These are phyloP conservation scores for Sistotremastrum suecicum DNA, from an alignment of 768 basidiomycete species.

Conservation along the genomic window DNA sequence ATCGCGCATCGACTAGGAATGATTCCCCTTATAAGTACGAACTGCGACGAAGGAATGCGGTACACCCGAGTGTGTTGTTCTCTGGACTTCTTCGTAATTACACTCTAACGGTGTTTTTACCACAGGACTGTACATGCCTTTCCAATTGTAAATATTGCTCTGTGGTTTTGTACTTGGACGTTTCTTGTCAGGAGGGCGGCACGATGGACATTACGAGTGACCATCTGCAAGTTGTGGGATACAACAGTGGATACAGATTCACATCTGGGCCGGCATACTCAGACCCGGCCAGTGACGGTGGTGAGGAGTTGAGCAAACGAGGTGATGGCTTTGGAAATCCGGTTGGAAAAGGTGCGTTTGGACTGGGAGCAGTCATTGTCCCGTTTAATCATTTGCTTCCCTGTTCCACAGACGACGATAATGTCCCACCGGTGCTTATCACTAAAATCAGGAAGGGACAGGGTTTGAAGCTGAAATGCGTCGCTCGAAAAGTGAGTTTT, in stretches of 20 bases:
- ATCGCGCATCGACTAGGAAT: constrained; percentile 93
- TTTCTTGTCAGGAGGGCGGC: constrained; percentile 49
- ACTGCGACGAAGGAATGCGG: constrained; percentile 80
- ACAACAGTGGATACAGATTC: constrained; percentile 17
- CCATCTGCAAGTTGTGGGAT: constrained; percentile 48
- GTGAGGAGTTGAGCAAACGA: constrained; percentile 65
- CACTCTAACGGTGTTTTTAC: not conserved
- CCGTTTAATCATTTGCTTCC: constrained; percentile 2
- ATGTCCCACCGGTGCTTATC: constrained; percentile 58
- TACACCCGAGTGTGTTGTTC: constrained; percentile 46
- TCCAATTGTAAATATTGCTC: constrained; percentile 79
- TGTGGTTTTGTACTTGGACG: constrained; percentile 65
- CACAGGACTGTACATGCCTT: constrained; percentile 83
- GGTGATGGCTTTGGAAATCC: constrained; percentile 66
- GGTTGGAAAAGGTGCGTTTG: constrained; percentile 63
- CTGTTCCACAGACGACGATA: constrained; percentile 37
- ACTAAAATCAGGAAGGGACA: constrained; percentile 92
- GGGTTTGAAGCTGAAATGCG: constrained; percentile 71
- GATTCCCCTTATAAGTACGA: constrained; percentile 77
- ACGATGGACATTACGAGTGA: constrained; percentile 83
- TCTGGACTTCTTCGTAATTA: constrained; percentile 1
- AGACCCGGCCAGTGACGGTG: constrained; percentile 30
- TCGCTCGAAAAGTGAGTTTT: constrained; percentile 76
- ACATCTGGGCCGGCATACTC: not conserved
- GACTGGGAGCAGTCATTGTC: not conserved